phyloP scores from a whole-genome alignment of 2,329 filamentous ascomycete species.

The Podosphaera xanthii region DNA sequence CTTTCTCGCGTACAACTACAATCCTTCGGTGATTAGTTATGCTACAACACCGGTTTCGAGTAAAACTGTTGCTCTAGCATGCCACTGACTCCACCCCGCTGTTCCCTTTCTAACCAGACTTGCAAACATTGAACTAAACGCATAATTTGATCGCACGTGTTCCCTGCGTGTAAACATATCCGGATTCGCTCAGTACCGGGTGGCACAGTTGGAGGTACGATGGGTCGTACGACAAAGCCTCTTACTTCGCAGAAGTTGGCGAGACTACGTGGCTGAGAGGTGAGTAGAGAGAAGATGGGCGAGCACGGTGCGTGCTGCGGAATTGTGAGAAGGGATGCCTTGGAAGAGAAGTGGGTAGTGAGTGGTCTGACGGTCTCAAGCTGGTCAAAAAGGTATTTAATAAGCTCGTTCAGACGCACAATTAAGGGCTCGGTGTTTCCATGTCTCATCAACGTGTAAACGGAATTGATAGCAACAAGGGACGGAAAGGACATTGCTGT shows the following conservation, averaged over 20 bases:
- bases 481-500: slow-evolving; percentile 21
- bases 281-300: slow-evolving; percentile 42
- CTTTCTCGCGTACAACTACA: no score
- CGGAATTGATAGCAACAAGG: slow-evolving; percentile 19
- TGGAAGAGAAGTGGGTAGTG: background rate
- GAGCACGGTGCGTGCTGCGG: slow-evolving; percentile 23
- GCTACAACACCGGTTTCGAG: no score
- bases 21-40: no score
- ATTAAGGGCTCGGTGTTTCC: slow-evolving; percentile 24
- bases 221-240: slow-evolving; percentile 38
- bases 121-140: slow-evolving; percentile 18
- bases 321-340: slow-evolving; percentile 6
- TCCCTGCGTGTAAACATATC: slow-evolving; percentile 45
- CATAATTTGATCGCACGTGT: slow-evolving; percentile 33
- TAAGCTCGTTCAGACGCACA: slow-evolving; percentile 22
- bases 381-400: slow-evolving; percentile 21
- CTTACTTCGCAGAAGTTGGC: slow-evolving; percentile 34
- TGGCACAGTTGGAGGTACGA: slow-evolving; percentile 46
- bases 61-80: no score
- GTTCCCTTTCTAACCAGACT: slow-evolving; percentile 8
- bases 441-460: slow-evolving; percentile 25
- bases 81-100: background rate
- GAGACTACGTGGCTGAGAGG: slow-evolving; percentile 30
- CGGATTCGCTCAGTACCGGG: slow-evolving; percentile 38
- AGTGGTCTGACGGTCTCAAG: slow-evolving; percentile 19